Conservation (phyloP, 345 rosid genomes). For the Stellera chamaejasme region DNA sequence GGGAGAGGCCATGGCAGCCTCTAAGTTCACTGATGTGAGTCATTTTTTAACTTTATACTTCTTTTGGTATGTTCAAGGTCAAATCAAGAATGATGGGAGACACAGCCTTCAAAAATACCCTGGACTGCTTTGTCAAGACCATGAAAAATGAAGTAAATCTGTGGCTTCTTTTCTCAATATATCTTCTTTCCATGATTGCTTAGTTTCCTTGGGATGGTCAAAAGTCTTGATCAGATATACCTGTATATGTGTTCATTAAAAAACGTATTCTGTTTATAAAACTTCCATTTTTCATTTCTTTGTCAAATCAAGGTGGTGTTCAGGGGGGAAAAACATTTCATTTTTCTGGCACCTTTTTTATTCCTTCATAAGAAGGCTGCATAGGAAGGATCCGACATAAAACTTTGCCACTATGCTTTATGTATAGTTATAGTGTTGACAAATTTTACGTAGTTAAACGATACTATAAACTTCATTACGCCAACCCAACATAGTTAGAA, state of each 20-base stretch:
- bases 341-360: not conserved
- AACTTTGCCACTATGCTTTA: too few species aligned
- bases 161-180: not conserved
- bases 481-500: too few species aligned
- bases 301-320: not conserved
- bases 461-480: too few species aligned
- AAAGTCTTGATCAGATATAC: not conserved
- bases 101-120: constrained; percentile 72
- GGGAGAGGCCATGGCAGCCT: not conserved
- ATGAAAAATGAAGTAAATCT: constrained; percentile 66
- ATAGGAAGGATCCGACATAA: too few species aligned
- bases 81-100: constrained; percentile 99
- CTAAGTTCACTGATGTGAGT: too few species aligned
- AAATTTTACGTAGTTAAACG: too few species aligned
- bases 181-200: constrained; percentile 1
- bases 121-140: constrained; percentile 89
- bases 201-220: not conserved
- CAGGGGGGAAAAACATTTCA: not conserved
- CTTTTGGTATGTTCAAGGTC: constrained; percentile 45
- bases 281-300: not conserved
- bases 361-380: not conserved
- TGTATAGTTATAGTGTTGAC: too few species aligned
- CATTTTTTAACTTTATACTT: not conserved
- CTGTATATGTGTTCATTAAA: not conserved
- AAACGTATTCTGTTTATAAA: not conserved